Conservation (phyloP, 129 eudicot genomes). For the Silybum marianum region DNA sequence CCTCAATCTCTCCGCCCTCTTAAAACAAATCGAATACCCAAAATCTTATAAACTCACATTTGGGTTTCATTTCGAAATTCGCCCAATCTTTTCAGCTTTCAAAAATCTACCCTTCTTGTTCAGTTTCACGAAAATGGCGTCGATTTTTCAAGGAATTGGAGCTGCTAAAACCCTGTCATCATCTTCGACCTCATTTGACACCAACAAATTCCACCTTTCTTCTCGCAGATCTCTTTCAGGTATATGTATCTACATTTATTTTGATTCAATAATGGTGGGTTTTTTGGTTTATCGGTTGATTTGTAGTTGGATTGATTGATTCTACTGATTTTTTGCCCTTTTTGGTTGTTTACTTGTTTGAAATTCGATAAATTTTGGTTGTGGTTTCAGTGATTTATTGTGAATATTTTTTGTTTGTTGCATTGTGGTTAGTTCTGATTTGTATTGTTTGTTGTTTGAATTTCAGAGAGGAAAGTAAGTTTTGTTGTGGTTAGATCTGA, state of each 20-base stretch:
- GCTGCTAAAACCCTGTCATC: slow-evolving; percentile 13
- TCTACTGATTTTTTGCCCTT: not conserved
- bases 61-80: not conserved
- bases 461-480: slow-evolving; percentile 43
- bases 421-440: not conserved
- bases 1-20: not conserved
- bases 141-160: slow-evolving; percentile 31
- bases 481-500: slow-evolving; percentile 36
- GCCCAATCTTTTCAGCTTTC: not conserved
- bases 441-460: not conserved
- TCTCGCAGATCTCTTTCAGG: slow-evolving; percentile 9
- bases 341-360: not conserved
- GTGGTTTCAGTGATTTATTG: not conserved
- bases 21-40: not conserved
- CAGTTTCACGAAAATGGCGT: slow-evolving; percentile 24
- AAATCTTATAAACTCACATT: not conserved
- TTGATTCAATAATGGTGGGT: not conserved
- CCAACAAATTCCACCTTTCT: slow-evolving; percentile 11
- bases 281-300: not conserved
- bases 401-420: not conserved
- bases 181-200: not conserved
- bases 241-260: not conserved
- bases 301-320: not conserved
- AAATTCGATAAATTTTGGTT: too few species aligned
- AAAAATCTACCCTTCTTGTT: not conserved